Evolutionary conservation across 768 basidiomycete species (phyloP).

Genomic region (Hebeloma cylindrosporum): DNA sequence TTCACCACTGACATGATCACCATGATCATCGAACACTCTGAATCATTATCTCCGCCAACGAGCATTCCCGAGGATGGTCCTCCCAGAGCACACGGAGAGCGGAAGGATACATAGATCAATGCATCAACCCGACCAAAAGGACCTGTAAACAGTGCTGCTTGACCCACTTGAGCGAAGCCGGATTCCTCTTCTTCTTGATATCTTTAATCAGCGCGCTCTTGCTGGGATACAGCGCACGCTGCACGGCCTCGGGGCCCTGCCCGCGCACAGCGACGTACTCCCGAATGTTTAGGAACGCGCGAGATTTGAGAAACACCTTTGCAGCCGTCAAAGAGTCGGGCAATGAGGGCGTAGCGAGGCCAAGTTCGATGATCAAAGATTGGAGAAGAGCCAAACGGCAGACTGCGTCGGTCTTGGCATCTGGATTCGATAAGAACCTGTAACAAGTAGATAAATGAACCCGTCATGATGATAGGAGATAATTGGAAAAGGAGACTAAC

Average conservation of each 20-base stretch:
- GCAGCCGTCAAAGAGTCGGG: slow-evolving; percentile 66
- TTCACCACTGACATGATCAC: no score
- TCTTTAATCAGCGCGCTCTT: slow-evolving; percentile 61
- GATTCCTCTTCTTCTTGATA: slow-evolving; percentile 45
- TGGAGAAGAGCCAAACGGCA: slow-evolving; percentile 65
- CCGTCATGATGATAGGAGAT: slow-evolving; percentile 1
- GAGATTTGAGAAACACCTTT: slow-evolving; percentile 62
- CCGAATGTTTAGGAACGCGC: slow-evolving; percentile 67
- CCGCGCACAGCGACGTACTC: slow-evolving; percentile 70
- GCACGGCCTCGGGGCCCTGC: slow-evolving; percentile 63
- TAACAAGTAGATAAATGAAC: not conserved
- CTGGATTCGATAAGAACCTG: slow-evolving; percentile 55
- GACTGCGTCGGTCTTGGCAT: slow-evolving; percentile 39
- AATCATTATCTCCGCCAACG: no score
- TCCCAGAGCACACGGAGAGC: no score
- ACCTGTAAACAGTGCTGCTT: slow-evolving; percentile 65
- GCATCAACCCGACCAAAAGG: slow-evolving; percentile 55
- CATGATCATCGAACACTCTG: no score
- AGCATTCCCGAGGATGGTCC: no score
- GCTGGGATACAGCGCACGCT: slow-evolving; percentile 59
- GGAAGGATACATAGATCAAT: slow-evolving; percentile 26
- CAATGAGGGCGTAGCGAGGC: slow-evolving; percentile 47
- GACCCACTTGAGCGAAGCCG: slow-evolving; percentile 52
- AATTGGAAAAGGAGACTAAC: slow-evolving; percentile 52
- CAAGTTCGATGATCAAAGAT: slow-evolving; percentile 76